Evolutionary conservation across 2,329 filamentous ascomycete genomes (phyloP).

Genomic region (Pseudofabraea citricarpa): DNA sequence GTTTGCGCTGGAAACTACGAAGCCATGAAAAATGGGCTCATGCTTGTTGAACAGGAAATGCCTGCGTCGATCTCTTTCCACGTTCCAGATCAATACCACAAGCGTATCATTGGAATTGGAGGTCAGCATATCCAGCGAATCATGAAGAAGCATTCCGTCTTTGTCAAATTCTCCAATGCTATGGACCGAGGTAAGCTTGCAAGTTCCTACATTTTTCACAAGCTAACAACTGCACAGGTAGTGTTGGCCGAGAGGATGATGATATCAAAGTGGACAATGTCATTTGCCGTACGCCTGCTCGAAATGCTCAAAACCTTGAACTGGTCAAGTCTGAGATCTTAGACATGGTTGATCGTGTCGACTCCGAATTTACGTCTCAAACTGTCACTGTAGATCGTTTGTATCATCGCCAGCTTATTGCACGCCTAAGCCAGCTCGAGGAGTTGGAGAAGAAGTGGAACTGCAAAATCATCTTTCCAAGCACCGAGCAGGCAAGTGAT

Average conservation of each 20-base stretch:
- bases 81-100: conserved; percentile 98
- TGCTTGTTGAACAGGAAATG: conserved; percentile 97
- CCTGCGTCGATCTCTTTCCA: conserved; percentile 98
- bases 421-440: conserved; percentile 83
- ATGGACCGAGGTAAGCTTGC: conserved; percentile 71
- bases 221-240: conserved; percentile 26
- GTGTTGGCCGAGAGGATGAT: conserved; percentile 91
- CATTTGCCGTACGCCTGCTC: conserved; percentile 93
- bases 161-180: conserved; percentile 98
- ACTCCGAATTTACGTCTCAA: conserved; percentile 95
- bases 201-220: background rate
- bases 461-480: conserved; percentile 98
- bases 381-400: conserved; percentile 90
- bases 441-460: conserved; percentile 99
- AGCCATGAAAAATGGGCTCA: conserved; percentile 86
- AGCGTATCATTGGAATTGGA: conserved; percentile 97
- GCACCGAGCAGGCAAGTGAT: conserved; percentile 94
- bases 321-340: conserved; percentile 98
- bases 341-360: conserved; percentile 86
- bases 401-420: conserved; percentile 90
- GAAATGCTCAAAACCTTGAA: conserved; percentile 94
- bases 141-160: conserved; percentile 99
- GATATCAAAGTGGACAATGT: conserved; percentile 99
- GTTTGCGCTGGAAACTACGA: conserved; percentile 91
- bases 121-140: conserved; percentile 98